Conservation (phyloP, 495 filamentous ascomycete genomes). For the Penicillium soppii region DNA sequence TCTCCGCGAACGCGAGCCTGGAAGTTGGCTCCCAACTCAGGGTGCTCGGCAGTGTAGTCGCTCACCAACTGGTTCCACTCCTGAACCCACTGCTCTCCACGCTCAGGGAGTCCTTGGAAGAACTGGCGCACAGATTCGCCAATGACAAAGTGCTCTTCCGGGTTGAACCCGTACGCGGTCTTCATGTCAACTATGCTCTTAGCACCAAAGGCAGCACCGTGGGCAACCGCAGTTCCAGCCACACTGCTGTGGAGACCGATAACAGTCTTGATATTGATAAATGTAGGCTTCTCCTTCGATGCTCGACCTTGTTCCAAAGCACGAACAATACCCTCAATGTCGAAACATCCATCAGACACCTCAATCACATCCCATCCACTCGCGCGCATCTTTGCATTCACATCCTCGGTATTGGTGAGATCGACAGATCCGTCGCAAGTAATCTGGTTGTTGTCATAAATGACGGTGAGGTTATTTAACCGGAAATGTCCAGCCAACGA, state of each 20-base stretch:
- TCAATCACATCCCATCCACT: constrained; percentile 59
- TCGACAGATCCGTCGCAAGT: constrained; percentile 59
- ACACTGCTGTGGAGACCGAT: constrained; percentile 55
- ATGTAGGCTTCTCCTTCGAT: constrained; percentile 50
- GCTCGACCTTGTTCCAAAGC: constrained; percentile 46
- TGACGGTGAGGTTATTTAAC: constrained; percentile 54
- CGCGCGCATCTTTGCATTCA: constrained; percentile 59
- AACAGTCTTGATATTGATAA: constrained; percentile 59
- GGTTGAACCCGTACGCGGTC: constrained; percentile 43
- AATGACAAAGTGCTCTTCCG: constrained; percentile 47
- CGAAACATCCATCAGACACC: constrained; percentile 51
- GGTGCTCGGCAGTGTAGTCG: constrained; percentile 40
- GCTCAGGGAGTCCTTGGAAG: constrained; percentile 41
- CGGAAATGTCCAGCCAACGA: constrained; percentile 54
- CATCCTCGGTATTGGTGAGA: constrained; percentile 55
- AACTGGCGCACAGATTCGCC: constrained; percentile 46
- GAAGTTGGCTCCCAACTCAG: constrained; percentile 49
- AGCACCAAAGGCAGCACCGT: constrained; percentile 51
- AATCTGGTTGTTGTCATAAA: constrained; percentile 60
- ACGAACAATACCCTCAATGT: constrained; percentile 50
- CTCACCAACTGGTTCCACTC: constrained; percentile 47
- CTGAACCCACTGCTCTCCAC: constrained; percentile 38
- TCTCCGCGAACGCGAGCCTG: constrained; percentile 44
- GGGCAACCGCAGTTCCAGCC: constrained; percentile 49
- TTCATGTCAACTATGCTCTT: constrained; percentile 50